Evolutionary conservation across 106 monocot genomes (phyloP), one percentile per base, ranked within the genome.

Genomic region (Apostasia shenzhenica): DNA sequence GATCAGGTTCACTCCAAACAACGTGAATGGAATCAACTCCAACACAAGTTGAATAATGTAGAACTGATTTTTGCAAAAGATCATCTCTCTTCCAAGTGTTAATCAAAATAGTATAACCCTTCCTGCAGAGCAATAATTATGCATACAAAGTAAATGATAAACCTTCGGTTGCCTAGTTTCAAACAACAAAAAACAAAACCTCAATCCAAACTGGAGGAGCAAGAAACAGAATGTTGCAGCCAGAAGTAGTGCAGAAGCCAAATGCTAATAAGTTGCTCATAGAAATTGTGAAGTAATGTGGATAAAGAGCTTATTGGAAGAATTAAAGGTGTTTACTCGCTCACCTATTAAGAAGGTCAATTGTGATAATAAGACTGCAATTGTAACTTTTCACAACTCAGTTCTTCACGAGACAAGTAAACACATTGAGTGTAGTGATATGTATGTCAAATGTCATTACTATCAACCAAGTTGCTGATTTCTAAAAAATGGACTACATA

Each of bases 1-100:
- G 80, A 14, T 86, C 73, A 57, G 42, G 73, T 38, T 87, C 91
- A 77, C 91, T 91, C 91, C 91, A 91, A 0, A 91, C 80, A 5
- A 87, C 60, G 67, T 77, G 91, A 8, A 91, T 84, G n/a, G 86
- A 77, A 68, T 87, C 80, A 67, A 70, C 74, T 14, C 54, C 48
- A 26, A 41, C 12, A 69, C 91, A 91, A 3, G 83, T 80, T 59
- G 91, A 77, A 78, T 87, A 87, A 70, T 91, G 91, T 26, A 67
- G 67, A 54, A 91, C 84, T 64, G 87, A 58, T 82, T 54, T 11
- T 76, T 80, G 84, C 59, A 91, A 80, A 69, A 91, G 84, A 71
- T 73, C 63, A 68, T 80, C 68, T 14, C 87, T 77, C 84, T 80
- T 87, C 84, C 84, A 91, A 11, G 91, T 91, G 72, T 91, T 91